Percentiles rank a stretch among this genome's conserved stretches.
phyloP scores from a whole-genome alignment of 2,329 filamentous ascomycete genomes.

The Trichoderma lentiforme region DNA sequence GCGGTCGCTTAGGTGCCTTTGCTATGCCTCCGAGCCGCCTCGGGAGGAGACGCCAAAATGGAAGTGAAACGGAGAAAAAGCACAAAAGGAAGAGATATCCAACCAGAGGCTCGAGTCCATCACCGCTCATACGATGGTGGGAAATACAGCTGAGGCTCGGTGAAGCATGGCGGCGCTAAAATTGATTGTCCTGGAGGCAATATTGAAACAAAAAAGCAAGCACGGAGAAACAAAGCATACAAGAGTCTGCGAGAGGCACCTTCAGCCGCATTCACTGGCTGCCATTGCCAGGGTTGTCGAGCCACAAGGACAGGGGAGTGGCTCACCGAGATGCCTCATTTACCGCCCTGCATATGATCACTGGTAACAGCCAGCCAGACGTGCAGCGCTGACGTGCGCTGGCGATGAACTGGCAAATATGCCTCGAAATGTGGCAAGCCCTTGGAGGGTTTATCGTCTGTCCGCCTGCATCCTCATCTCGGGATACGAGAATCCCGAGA shows the following conservation, averaged over 20 bases:
- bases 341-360: constrained; percentile 13
- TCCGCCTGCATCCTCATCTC: constrained; percentile 5
- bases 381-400: constrained; percentile 15
- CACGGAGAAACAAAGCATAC: background rate
- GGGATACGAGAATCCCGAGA: constrained; percentile 9
- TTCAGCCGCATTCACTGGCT: background rate
- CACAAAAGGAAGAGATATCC: background rate
- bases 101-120: background rate
- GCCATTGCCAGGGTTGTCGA: background rate
- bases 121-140: background rate
- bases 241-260: background rate
- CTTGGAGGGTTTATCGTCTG: background rate
- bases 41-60: background rate
- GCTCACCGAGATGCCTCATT: constrained; percentile 17
- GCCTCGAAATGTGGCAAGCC: constrained; percentile 16
- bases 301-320: constrained; percentile 1
- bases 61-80: background rate
- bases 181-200: background rate
- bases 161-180: constrained; percentile 1
- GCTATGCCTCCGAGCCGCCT: background rate
- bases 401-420: constrained; percentile 16
- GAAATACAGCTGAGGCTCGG: background rate
- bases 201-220: background rate
- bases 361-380: constrained; percentile 5
- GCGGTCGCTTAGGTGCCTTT: constrained; percentile 13